Percentiles rank a stretch among this genome's conserved stretches.
Conservation (phyloP, 495 filamentous ascomycete species). For the Delitschia confertaspora region DNA sequence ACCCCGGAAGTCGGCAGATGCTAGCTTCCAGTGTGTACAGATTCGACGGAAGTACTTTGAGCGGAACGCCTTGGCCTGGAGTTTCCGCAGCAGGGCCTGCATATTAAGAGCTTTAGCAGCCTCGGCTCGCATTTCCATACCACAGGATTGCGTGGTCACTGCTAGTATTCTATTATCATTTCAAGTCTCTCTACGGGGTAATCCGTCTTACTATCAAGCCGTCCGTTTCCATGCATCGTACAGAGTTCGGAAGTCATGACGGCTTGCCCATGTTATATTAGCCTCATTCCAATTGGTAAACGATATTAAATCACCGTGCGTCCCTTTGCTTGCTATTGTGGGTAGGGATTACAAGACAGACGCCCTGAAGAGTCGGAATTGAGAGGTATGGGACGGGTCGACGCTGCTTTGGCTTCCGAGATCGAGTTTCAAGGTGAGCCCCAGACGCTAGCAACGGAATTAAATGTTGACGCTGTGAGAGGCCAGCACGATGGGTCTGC, state of each 20-base stretch:
- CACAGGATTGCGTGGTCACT: not conserved
- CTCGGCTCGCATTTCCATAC: not conserved
- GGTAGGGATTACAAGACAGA: constrained; percentile 2
- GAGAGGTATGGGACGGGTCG: constrained; percentile 24
- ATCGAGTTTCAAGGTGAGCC: constrained; percentile 24
- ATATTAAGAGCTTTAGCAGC: constrained; percentile 6
- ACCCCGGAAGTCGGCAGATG: constrained; percentile 19
- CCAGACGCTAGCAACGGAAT: constrained; percentile 20
- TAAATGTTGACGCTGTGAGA: constrained; percentile 22
- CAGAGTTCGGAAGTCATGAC: constrained; percentile 10
- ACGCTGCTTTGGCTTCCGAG: constrained; percentile 28
- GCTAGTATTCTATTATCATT: not conserved
- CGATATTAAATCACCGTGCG: too few species aligned
- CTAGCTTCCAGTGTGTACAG: not conserved
- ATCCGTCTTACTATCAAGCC: constrained; percentile 16
- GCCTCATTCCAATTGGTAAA: constrained; percentile 11
- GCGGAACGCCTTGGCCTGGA: constrained; percentile 11
- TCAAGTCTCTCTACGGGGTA: constrained; percentile 8
- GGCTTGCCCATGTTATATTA: constrained; percentile 14
- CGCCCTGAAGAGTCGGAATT: constrained; percentile 15
- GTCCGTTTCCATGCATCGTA: constrained; percentile 1
- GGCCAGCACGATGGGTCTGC: constrained; percentile 19
- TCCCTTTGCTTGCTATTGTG: too few species aligned
- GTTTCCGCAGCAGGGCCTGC: constrained; percentile 17
- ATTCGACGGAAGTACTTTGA: constrained; percentile 8